Base-by-base conservation (phyloP, 2,329 filamentous ascomycete genomes). In the Diaporthe destruens region DNA sequence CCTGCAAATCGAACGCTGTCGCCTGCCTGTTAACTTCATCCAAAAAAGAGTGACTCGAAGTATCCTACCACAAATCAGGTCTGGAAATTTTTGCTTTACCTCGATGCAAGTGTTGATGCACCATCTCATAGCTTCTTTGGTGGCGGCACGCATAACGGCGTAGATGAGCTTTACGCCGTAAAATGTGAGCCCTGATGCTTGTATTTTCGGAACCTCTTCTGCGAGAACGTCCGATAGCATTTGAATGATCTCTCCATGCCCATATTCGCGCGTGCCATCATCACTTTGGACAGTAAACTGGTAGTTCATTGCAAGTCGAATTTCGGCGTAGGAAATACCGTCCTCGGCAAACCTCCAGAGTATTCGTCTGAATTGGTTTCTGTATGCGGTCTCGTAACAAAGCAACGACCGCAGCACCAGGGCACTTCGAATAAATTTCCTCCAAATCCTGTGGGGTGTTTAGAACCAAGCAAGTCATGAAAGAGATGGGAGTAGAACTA, bases 251-350 rank as follows among this genome's bases (percentile, higher is more conserved):
- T 36, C 61, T 5, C 9, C 14, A n/a, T 65, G 61, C 32, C 61
- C 61, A 18, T 51, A 65, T 2, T 65, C 44, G 32, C 20, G 61
- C 2, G 12, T 51, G 3, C 44, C 61, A 25, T 65, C 61, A 23
- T 65, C 61, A 3, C 44, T 65, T 25, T 51, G 44, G 11, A 65
- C 12, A 25, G 44, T 65, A 29, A 49, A 65, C 20, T 23, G 7
- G 2, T 65, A 12, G 44, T 65, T 65, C 44, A 65, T 65, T 29
- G 61, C 61, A 72, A 88, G 88, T 18, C 88, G 84, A 47, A 90
- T 84, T 77, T 90, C 88, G 8, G 88, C 88, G 76, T 90, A 90
- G 81, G 90, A 89, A 71, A 90, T 85, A 59, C 86, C 86, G 73
- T 90, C 88, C 14, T 81, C 76, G 66, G 89, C 87, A 80, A 90